Evolutionary conservation across 2,329 filamentous ascomycete species (phyloP), one percentile per base, ranked within the genome.

Genomic region (Monosporascus sp.): DNA sequence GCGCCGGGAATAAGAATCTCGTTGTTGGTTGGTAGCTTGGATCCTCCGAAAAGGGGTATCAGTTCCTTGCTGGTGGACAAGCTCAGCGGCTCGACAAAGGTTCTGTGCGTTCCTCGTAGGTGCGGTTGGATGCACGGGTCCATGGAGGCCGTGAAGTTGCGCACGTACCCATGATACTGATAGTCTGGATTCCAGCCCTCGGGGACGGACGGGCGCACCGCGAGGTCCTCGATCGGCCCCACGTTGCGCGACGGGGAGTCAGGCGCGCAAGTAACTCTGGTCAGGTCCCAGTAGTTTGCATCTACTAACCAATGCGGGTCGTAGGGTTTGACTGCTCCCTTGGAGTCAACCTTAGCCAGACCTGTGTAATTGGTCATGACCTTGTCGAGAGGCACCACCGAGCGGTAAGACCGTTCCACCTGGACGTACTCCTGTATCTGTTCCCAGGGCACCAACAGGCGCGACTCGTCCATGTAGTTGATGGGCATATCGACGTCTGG

Each of bases 1-100:
- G 79, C 81, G 4, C 79, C 80, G 1, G 81, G 82, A 58, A 85
- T 81, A 9, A 85, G 69, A 41, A 85, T 81, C 60, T 85, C 82
- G 61, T 80, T 83, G 68, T 85, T 84, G 51, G 77, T 71, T 41
- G 77, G 75, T 55, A 82, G 72, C 67, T 85, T 85, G 63, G 75
- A 82, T 52, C 81, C 81, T 57, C 79, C 74, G 58, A 85, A 85
- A 3, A 85, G 70, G 0, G 82, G 82, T 14, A 84, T 66, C 14
- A 84, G 71, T 58, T 79, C 76, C 49, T 73, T 72, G 18, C 75
- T 77, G 22, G 75, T 76, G 15, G 74, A 67, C 51, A 80, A 71
- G 47, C 71, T 76, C 25, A 78, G 68, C 25, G 78, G 73, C 53
- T 79, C 75, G 61, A 78, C 73, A 18, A 85, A 74, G 49, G 81